These are phyloP conservation scores for Geranium rotundifolium DNA, from an alignment of 345 rosid species.

Conservation along the genomic window DNA sequence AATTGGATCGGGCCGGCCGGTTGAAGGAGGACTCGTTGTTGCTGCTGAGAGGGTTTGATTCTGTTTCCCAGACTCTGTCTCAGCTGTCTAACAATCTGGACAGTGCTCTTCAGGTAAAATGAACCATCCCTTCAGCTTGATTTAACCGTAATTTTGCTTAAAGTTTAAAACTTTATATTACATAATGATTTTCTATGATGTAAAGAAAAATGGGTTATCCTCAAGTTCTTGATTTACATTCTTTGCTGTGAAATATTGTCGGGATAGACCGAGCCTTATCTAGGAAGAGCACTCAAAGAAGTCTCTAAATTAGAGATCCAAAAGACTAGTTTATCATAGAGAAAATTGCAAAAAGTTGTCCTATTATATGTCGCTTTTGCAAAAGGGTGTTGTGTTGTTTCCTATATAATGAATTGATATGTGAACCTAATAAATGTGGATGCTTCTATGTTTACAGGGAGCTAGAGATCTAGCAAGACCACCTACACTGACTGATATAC, in stretches of 20 bases:
- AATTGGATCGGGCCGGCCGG: constrained; percentile 33
- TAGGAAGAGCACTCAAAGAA: no score
- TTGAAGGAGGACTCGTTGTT: constrained; percentile 75
- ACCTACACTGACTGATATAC: constrained; percentile 62
- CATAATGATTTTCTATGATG: no score
- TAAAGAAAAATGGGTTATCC: not conserved
- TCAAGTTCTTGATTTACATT: not conserved
- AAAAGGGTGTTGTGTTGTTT: no score
- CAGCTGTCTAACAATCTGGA: constrained; percentile 67
- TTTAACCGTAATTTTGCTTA: not conserved
- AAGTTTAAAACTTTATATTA: not conserved
- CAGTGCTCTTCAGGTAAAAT: constrained; percentile 71
- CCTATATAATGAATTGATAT: no score
- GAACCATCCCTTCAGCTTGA: not conserved
- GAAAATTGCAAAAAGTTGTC: no score
- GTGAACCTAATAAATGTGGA: not conserved
- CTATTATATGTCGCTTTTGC: no score
- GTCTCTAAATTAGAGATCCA: no score
- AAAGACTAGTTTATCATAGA: no score
- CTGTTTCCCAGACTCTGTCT: constrained; percentile 60
- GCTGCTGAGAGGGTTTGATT: constrained; percentile 80
- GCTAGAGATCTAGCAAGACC: constrained; percentile 73
- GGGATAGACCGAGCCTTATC: no score
- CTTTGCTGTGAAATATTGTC: no score
- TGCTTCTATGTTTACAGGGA: constrained; percentile 35